Evolutionary conservation across 2,329 filamentous ascomycete species (phyloP).

Genomic region (Didymella pinodella): DNA sequence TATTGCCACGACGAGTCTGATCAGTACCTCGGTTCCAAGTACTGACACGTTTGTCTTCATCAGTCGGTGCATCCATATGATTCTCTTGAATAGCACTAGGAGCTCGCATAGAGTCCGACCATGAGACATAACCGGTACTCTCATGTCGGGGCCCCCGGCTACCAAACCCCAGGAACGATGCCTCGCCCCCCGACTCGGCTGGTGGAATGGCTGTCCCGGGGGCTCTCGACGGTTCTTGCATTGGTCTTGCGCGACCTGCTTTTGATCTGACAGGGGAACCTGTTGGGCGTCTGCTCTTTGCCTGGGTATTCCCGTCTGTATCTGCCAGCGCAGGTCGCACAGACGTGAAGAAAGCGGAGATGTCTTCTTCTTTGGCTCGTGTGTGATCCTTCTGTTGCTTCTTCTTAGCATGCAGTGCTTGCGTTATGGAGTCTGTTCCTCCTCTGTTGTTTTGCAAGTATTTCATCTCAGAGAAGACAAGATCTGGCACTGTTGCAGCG

Average conservation of each 20-base stretch:
- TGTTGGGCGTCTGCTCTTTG: slow-evolving; percentile 16
- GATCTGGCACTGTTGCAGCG: slow-evolving; percentile 56
- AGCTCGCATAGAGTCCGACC: slow-evolving; percentile 52
- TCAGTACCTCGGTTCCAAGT: slow-evolving; percentile 1
- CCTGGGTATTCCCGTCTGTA: slow-evolving; percentile 31
- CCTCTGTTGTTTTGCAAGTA: slow-evolving; percentile 54
- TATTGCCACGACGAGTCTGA: slow-evolving; percentile 7
- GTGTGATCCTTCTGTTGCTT: slow-evolving; percentile 45
- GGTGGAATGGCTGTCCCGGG: slow-evolving; percentile 34
- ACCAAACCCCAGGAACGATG: slow-evolving; percentile 50
- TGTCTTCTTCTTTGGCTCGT: slow-evolving; percentile 50
- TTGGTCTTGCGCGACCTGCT: slow-evolving; percentile 12
- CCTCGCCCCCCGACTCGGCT: slow-evolving; percentile 46
- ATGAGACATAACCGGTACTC: slow-evolving; percentile 51
- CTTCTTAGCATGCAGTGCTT: slow-evolving; percentile 36
- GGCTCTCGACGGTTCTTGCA: slow-evolving; percentile 21
- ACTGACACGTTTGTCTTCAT: slow-evolving; percentile 24
- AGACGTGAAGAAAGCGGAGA: slow-evolving; percentile 56
- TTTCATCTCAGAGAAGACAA: slow-evolving; percentile 61
- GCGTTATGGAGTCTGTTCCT: slow-evolving; percentile 34
- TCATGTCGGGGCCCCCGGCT: slow-evolving; percentile 43
- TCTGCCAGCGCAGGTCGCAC: slow-evolving; percentile 38
- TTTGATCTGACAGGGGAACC: slow-evolving; percentile 1
- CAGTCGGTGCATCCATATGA: slow-evolving; percentile 14
- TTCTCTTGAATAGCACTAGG: slow-evolving; percentile 27